Conservation (phyloP, 1,284 basidiomycete genomes). For the Trichosporon sp. region DNA sequence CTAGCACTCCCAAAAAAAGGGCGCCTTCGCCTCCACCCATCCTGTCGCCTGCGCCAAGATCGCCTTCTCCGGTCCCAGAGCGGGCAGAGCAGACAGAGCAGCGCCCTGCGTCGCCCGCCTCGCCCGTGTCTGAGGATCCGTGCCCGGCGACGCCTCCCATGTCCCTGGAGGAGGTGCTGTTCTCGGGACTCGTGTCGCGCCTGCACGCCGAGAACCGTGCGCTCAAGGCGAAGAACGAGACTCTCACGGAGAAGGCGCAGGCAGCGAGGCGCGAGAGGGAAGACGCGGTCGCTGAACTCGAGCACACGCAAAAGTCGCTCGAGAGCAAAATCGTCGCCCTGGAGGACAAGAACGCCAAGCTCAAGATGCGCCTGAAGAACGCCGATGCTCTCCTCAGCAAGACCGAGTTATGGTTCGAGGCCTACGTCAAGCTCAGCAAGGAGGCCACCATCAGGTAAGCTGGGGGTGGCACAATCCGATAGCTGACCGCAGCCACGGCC, state of each 20-base stretch:
- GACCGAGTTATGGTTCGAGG: neutral
- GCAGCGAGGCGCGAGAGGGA: neutral
- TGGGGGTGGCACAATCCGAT: neutral
- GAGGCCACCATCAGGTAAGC: neutral
- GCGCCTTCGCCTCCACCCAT: neutral
- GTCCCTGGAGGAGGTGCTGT: neutral
- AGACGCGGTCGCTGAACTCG: neutral
- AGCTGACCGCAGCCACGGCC: neutral
- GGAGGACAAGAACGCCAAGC: neutral
- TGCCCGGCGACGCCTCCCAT: neutral
- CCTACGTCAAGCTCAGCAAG: conserved; percentile 2
- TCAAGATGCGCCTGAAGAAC: conserved; percentile 3
- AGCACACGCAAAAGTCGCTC: neutral
- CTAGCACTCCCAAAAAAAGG: neutral
- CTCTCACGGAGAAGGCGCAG: neutral
- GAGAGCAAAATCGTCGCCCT: neutral
- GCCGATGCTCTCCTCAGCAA: neutral
- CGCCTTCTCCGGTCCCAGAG: neutral
- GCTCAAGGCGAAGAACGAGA: neutral
- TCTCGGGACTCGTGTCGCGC: neutral
- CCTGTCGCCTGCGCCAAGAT: neutral
- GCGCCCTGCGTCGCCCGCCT: neutral
- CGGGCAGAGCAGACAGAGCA: neutral
- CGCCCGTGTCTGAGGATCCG: neutral
- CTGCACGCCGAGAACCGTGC: neutral